Conservation (phyloP, 495 filamentous ascomycete genomes). For the Daldinia grandis region DNA sequence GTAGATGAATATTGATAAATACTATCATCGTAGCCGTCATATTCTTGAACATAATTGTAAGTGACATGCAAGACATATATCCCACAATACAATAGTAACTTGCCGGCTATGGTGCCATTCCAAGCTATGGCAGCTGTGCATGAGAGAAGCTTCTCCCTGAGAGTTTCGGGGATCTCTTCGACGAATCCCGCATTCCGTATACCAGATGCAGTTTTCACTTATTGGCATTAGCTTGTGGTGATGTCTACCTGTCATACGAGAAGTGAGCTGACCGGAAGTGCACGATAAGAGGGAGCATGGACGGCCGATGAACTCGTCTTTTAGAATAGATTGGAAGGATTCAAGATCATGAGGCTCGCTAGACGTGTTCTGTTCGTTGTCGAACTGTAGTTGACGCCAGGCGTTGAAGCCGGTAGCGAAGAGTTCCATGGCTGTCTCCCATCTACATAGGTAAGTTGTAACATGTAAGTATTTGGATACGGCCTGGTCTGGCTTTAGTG, state of each 20-base stretch:
- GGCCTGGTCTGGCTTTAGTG: too few relatives aligned
- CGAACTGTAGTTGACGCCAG: constrained; percentile 57
- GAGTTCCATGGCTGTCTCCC: constrained; percentile 50
- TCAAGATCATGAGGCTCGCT: constrained; percentile 52
- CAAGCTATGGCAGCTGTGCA: constrained; percentile 44
- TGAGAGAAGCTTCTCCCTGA: constrained; percentile 31
- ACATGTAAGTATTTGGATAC: background rate
- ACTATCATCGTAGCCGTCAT: constrained; percentile 33
- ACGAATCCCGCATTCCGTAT: constrained; percentile 38
- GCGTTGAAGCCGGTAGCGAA: constrained; percentile 63
- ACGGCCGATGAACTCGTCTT: constrained; percentile 43
- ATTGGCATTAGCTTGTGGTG: constrained; percentile 14
- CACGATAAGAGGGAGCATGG: constrained; percentile 47
- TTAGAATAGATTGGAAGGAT: constrained; percentile 50
- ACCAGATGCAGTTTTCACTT: constrained; percentile 44
- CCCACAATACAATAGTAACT: background rate
- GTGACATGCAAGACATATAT: background rate
- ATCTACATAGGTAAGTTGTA: background rate
- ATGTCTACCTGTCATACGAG: background rate
- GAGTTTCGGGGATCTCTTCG: constrained; percentile 12
- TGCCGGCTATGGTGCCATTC: constrained; percentile 46
- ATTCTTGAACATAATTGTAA: constrained; percentile 28
- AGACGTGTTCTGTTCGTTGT: constrained; percentile 6
- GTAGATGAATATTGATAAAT: constrained; percentile 42
- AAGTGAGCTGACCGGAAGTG: constrained; percentile 50